These are phyloP conservation scores for Cercospora beticola DNA, from an alignment of 2,329 filamentous ascomycete species.

Conservation along the genomic window DNA sequence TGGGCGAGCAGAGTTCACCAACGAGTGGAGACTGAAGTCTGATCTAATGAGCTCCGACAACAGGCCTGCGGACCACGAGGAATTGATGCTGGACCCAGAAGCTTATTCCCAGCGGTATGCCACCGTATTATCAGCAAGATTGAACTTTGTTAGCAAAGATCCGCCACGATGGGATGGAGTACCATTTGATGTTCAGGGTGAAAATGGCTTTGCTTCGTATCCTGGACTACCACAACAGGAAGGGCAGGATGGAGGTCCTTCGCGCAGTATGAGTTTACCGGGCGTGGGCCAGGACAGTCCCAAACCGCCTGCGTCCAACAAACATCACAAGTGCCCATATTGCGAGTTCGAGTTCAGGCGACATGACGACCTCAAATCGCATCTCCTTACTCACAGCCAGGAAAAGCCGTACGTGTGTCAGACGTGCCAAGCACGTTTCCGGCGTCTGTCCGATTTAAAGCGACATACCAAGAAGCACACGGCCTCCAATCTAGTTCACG, in stretches of 20 bases:
- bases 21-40: background rate
- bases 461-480: slow-evolving; percentile 95
- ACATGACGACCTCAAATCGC: slow-evolving; percentile 96
- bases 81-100: background rate
- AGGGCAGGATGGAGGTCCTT: slow-evolving; percentile 45
- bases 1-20: background rate
- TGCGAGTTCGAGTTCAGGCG: slow-evolving; percentile 96
- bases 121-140: background rate
- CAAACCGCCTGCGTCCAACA: slow-evolving; percentile 64
- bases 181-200: too few species aligned
- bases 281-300: slow-evolving; percentile 53
- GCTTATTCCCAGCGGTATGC: background rate
- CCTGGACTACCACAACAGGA: too few species aligned
- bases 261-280: slow-evolving; percentile 59
- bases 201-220: too few species aligned
- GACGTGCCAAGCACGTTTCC: slow-evolving; percentile 89
- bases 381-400: slow-evolving; percentile 94
- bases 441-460: slow-evolving; percentile 91
- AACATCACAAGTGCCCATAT: slow-evolving; percentile 95
- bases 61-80: background rate
- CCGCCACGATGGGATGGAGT: background rate
- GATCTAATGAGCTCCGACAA: background rate
- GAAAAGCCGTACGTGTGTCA: slow-evolving; percentile 96
- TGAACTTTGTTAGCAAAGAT: background rate
- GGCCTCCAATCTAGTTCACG: too few species aligned